phyloP scores from a whole-genome alignment of 352 stramenopile species.

The Globisporangium barbulae region DNA sequence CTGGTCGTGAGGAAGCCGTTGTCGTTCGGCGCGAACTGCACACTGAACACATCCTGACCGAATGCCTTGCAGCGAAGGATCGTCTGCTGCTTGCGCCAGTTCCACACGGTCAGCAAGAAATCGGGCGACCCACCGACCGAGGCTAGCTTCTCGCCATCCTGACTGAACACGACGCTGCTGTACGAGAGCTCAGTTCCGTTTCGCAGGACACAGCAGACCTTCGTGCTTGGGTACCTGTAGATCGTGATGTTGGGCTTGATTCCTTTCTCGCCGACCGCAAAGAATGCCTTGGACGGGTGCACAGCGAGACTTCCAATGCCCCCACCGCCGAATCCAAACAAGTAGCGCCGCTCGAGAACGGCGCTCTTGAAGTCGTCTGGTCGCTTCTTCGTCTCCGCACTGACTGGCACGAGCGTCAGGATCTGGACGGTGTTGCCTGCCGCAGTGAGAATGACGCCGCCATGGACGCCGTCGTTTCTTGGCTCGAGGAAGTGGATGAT shows the following conservation, averaged over 20 bases:
- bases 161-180: slow-evolving; percentile 66
- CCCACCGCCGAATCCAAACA: slow-evolving; percentile 68
- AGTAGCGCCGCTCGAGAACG: slow-evolving; percentile 35
- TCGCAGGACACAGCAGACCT: slow-evolving; percentile 67
- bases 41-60: slow-evolving; percentile 92
- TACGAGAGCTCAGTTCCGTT: slow-evolving; percentile 86
- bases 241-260: slow-evolving; percentile 85
- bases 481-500: slow-evolving; percentile 69
- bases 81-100: slow-evolving; percentile 89
- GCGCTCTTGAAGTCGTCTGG: not conserved
- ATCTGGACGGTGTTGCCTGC: slow-evolving; percentile 76
- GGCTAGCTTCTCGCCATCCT: slow-evolving; percentile 85
- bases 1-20: slow-evolving; percentile 90
- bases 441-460: slow-evolving; percentile 55
- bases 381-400: slow-evolving; percentile 13
- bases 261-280: slow-evolving; percentile 89
- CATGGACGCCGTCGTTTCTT: slow-evolving; percentile 27
- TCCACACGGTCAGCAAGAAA: slow-evolving; percentile 92
- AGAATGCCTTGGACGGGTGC: slow-evolving; percentile 66
- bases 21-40: slow-evolving; percentile 87
- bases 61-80: slow-evolving; percentile 93
- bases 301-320: slow-evolving; percentile 71
- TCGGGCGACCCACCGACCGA: slow-evolving; percentile 87
- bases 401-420: slow-evolving; percentile 38
- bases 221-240: slow-evolving; percentile 81